Percentiles rank a stretch among this genome's conserved stretches.
These are phyloP conservation scores for Trametes villosa DNA, from an alignment of 768 basidiomycete genomes.

Conservation along the genomic window DNA sequence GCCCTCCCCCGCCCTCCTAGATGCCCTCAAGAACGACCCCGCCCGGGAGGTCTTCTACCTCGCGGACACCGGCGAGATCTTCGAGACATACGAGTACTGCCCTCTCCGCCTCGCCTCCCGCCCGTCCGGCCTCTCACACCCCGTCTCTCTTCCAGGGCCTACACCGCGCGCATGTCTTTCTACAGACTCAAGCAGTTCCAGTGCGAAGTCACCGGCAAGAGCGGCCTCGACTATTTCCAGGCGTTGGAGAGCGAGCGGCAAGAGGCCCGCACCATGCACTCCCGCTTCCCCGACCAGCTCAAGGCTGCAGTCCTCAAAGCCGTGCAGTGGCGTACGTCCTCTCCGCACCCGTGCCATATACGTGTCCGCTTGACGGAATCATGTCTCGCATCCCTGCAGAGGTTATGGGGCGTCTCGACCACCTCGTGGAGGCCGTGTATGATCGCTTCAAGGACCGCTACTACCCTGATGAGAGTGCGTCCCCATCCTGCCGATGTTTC, in stretches of 20 bases:
- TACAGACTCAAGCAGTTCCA: slow-evolving; percentile 94
- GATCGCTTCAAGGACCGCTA: slow-evolving; percentile 97
- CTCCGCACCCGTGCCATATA: slow-evolving; percentile 6
- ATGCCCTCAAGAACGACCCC: slow-evolving; percentile 64
- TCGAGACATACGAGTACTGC: slow-evolving; percentile 92
- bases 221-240: slow-evolving; percentile 91
- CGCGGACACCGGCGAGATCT: slow-evolving; percentile 95
- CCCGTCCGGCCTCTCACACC: slow-evolving; percentile 21
- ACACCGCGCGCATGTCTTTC: slow-evolving; percentile 92
- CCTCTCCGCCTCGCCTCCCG: slow-evolving; percentile 33
- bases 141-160: slow-evolving; percentile 52
- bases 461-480: slow-evolving; percentile 87
- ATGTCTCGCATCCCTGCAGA: slow-evolving; percentile 51
- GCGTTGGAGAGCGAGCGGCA: slow-evolving; percentile 90
- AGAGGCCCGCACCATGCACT: slow-evolving; percentile 88
- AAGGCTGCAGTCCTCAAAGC: slow-evolving; percentile 90
- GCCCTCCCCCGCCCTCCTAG: slow-evolving; percentile 71
- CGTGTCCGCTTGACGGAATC: slow-evolving; percentile 18
- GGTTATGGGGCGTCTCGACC: slow-evolving; percentile 95
- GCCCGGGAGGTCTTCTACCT: slow-evolving; percentile 88
- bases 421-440: slow-evolving; percentile 91
- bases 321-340: slow-evolving; percentile 93
- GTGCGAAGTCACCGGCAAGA: slow-evolving; percentile 96
- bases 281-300: slow-evolving; percentile 89
- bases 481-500: slow-evolving; percentile 10